phyloP scores from a whole-genome alignment of 1,284 basidiomycete species.

The Tilletia horrida region DNA sequence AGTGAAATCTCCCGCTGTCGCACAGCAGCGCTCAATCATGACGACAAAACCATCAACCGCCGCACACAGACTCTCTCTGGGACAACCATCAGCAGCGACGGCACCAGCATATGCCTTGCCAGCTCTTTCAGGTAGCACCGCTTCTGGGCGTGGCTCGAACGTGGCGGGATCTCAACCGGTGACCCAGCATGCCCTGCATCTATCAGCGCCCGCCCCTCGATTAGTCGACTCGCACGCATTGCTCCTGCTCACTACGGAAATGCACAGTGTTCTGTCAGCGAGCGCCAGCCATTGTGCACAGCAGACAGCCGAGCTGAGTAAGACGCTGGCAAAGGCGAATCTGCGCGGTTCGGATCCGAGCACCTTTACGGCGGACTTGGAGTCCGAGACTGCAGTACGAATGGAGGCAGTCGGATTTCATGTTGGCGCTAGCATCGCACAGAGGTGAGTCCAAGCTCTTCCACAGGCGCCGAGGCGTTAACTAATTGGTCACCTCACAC shows the following conservation, averaged over 20 bases:
- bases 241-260: conserved; percentile 79
- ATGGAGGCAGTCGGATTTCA: conserved; percentile 80
- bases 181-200: conserved; percentile 41
- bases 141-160: conserved; percentile 18
- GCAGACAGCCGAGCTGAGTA: conserved; percentile 55
- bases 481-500: not conserved
- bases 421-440: conserved; percentile 78
- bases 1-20: not conserved
- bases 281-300: conserved; percentile 26
- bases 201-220: conserved; percentile 55
- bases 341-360: conserved; percentile 59
- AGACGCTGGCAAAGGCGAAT: conserved; percentile 38
- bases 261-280: conserved; percentile 56
- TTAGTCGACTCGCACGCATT: conserved; percentile 72
- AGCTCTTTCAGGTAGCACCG: not conserved
- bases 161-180: conserved; percentile 26
- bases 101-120: conserved; percentile 4
- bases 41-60: conserved; percentile 2
- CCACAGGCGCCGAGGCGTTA: too few species aligned
- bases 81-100: not conserved
- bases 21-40: not conserved
- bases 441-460: conserved; percentile 68
- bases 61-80: conserved; percentile 10
- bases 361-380: conserved; percentile 61
- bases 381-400: conserved; percentile 67